Percentiles rank a stretch among this genome's conserved stretches.
These are phyloP conservation scores for Ramaria rubella DNA, from an alignment of 768 basidiomycete genomes.

Conservation along the genomic window DNA sequence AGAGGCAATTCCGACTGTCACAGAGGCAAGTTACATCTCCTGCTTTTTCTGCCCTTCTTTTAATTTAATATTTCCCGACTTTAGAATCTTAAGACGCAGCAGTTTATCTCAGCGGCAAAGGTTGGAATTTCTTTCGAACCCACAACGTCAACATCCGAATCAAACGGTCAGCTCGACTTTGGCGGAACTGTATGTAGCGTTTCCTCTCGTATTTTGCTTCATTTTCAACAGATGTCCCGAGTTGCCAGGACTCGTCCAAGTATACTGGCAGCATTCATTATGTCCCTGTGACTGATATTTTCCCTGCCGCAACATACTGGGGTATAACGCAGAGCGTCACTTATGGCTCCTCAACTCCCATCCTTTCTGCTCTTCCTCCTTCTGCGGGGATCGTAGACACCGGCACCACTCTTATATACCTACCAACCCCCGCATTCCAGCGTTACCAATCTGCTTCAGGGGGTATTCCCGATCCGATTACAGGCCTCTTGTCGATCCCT, in stretches of 20 bases:
- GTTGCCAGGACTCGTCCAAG: conserved; percentile 17
- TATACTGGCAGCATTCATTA: conserved; percentile 22
- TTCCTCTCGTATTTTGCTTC: not conserved
- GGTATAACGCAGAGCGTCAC: conserved; percentile 16
- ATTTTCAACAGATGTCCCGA: not conserved
- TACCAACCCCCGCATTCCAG: conserved; percentile 25
- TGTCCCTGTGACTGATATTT: conserved; percentile 19
- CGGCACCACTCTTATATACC: conserved; percentile 21
- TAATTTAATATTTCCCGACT: not conserved
- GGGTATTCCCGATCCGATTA: conserved; percentile 23
- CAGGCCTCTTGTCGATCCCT: conserved; percentile 25
- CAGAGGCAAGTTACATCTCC: conserved; percentile 15
- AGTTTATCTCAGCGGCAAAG: not conserved
- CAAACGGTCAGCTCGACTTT: conserved; percentile 15
- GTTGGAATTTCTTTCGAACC: conserved; percentile 13
- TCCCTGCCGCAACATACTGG: conserved; percentile 13
- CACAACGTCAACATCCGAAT: not conserved
- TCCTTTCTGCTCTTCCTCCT: conserved; percentile 29
- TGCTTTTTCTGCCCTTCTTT: not conserved
- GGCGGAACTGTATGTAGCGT: conserved; percentile 19
- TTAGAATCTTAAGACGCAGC: not conserved
- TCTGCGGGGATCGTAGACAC: conserved; percentile 46
- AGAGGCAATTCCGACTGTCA: conserved; percentile 45
- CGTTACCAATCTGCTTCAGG: conserved; percentile 27
- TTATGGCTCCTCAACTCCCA: conserved; percentile 27